Conservation (phyloP, 495 filamentous ascomycete genomes). For the Penicillium argentinense region DNA sequence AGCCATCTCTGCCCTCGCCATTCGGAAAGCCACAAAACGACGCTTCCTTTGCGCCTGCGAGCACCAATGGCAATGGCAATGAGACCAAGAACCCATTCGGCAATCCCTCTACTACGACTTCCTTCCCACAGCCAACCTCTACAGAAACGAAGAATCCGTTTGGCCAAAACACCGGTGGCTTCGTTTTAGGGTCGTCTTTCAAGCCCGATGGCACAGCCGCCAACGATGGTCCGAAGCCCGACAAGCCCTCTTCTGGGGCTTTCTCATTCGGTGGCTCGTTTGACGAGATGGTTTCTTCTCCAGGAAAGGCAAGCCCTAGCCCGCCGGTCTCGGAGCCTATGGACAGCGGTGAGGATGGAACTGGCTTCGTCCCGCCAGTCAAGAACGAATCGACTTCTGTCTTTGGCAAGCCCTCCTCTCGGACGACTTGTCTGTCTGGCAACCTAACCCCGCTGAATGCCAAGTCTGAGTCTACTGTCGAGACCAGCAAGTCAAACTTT, state of each 20-base stretch:
- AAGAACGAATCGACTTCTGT: slow-evolving; percentile 21
- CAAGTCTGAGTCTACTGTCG: slow-evolving; percentile 28
- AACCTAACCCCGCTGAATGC: slow-evolving; percentile 5
- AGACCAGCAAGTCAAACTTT: slow-evolving; percentile 36
- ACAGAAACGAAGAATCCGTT: slow-evolving; percentile 45
- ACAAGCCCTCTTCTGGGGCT: slow-evolving; percentile 34
- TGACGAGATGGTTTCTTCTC: slow-evolving; percentile 25
- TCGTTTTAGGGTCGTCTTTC: slow-evolving; percentile 78
- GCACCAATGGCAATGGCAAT: no score
- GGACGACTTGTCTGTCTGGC: slow-evolving; percentile 43
- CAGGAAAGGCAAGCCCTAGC: slow-evolving; percentile 27
- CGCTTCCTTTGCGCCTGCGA: background rate
- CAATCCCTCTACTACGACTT: slow-evolving; percentile 18
- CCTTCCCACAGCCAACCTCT: slow-evolving; percentile 40
- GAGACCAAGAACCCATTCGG: slow-evolving; percentile 14
- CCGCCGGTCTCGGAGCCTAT: slow-evolving; percentile 33
- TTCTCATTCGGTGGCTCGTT: slow-evolving; percentile 37
- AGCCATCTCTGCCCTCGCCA: slow-evolving; percentile 7
- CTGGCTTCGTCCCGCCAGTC: slow-evolving; percentile 17
- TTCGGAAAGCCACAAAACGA: background rate
- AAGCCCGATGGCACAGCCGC: slow-evolving; percentile 68
- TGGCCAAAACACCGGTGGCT: slow-evolving; percentile 51
- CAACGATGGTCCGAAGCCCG: slow-evolving; percentile 57
- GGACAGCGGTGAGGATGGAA: slow-evolving; percentile 40
- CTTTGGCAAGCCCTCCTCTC: slow-evolving; percentile 11